Percentiles rank a stretch among this genome's conserved stretches.
phyloP scores from a whole-genome alignment of 1,284 basidiomycete genomes.

The Wallemia mellicola region DNA sequence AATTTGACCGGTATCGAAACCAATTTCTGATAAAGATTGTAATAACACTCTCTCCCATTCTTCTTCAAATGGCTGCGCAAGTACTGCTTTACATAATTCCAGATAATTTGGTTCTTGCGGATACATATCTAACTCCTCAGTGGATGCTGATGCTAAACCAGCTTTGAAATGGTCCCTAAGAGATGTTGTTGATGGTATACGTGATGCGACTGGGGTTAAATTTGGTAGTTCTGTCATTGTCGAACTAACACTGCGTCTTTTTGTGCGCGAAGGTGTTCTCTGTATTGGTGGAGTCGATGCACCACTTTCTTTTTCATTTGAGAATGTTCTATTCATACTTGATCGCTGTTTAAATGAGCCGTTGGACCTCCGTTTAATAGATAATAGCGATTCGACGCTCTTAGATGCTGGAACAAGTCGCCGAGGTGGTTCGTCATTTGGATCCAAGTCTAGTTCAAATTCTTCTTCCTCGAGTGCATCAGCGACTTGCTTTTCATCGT shows the following conservation, averaged over 20 bases:
- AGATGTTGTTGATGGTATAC: constrained; percentile 4
- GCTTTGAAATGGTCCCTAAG: constrained; percentile 1
- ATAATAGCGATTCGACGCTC: constrained; percentile 10
- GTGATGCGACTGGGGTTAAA: constrained; percentile 11
- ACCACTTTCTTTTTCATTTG: neutral
- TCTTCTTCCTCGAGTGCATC: constrained; percentile 7
- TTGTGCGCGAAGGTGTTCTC: constrained; percentile 75
- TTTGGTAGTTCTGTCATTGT: constrained; percentile 21
- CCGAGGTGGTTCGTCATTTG: constrained; percentile 2
- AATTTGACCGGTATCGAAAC: constrained; percentile 79
- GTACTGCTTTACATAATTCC: constrained; percentile 1
- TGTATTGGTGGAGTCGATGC: constrained; percentile 11
- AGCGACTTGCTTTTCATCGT: neutral
- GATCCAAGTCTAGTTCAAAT: constrained; percentile 2
- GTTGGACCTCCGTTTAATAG: constrained; percentile 5
- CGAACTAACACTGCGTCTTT: constrained; percentile 71
- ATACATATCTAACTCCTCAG: no score
- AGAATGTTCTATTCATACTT: neutral
- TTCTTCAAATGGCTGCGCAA: neutral
- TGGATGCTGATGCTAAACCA: constrained; percentile 3
- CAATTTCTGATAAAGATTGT: constrained; percentile 39
- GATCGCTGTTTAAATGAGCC: constrained; percentile 5
- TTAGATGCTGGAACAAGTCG: constrained; percentile 11
- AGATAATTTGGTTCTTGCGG: neutral
- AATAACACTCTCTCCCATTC: constrained; percentile 43